These are phyloP conservation scores for Penicillium subrubescens DNA, from an alignment of 495 filamentous ascomycete species.

Conservation along the genomic window DNA sequence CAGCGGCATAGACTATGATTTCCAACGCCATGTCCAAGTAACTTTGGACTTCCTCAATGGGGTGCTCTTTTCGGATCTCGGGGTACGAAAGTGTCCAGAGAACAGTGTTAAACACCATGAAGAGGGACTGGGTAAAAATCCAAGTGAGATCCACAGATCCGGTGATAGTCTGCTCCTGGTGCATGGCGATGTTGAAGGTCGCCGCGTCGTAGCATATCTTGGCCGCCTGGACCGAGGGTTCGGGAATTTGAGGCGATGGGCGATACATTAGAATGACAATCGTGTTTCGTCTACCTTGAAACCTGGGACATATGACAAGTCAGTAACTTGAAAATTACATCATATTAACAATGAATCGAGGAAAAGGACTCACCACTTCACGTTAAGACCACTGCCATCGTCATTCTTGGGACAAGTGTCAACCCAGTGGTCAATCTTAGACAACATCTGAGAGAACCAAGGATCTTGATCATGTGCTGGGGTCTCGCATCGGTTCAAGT, in stretches of 20 bases:
- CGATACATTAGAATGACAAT: constrained; percentile 84
- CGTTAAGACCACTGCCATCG: constrained; percentile 64
- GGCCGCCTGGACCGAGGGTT: constrained; percentile 74
- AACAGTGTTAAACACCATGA: constrained; percentile 83
- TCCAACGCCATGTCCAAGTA: constrained; percentile 72
- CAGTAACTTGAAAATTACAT: neutral
- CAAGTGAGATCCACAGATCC: constrained; percentile 82
- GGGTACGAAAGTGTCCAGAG: constrained; percentile 87
- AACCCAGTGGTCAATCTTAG: constrained; percentile 75
- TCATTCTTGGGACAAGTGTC: constrained; percentile 61
- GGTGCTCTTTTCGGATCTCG: constrained; percentile 71
- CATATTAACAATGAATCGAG: neutral
- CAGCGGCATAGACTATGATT: constrained; percentile 70
- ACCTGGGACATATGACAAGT: constrained; percentile 51
- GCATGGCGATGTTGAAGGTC: constrained; percentile 74
- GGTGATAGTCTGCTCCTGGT: constrained; percentile 72
- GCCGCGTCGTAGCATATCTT: constrained; percentile 79
- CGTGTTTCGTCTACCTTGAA: constrained; percentile 73
- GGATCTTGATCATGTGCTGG: constrained; percentile 75
- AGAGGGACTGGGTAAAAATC: constrained; percentile 84
- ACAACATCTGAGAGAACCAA: constrained; percentile 81
- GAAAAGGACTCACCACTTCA: constrained; percentile 56
- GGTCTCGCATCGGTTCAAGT: constrained; percentile 72
- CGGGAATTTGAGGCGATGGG: constrained; percentile 86
- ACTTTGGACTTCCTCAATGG: constrained; percentile 68